Evolutionary conservation across 106 monocot genomes (phyloP), one percentile per base, ranked within the genome.

Genomic region (Acanthochlamys bracteata): DNA sequence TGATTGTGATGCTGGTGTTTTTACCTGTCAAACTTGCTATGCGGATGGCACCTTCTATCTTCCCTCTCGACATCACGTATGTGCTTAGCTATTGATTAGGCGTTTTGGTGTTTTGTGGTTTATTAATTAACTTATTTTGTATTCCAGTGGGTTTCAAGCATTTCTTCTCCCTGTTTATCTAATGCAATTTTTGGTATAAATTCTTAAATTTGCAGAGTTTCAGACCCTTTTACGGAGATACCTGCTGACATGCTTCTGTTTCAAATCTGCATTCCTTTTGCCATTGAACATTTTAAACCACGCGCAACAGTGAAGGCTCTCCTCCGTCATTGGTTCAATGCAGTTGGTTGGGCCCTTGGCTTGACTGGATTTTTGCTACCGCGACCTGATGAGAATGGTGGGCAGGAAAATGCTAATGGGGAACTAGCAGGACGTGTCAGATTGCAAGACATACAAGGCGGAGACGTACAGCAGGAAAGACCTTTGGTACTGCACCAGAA

Each of bases 211-310:
- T 59, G 69, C 83, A 98, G 98, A 63, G 80, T 98, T 25, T 88
- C 85, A 55, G 98, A 98, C 57, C 98, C 98, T 51, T 89, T 98
- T 46, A 98, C 88, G 11, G 98, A 98, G 76, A 88, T 98, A 42
- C 91, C 98, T 72, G 83, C 86, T 0, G 91, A 98, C 70, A 86
- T 98, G 61, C 85, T 98, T 55, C 68, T 98, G 59, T 91, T 98
- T 59, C 98, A 98, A 81, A 98, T 98, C 23, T 98, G 98, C 27
- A 85, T 98, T 40, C 98, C 98, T 26, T 98, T 88, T 82, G 98
- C 92, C 39, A 86, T 98, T 58, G 88, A 98, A 59, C 98, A 98
- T 77, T 92, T 98, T 49, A 88, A 89, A 68, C 98, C 88, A 61
- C 82, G 92, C 33, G 75, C 82, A 24, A 89, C 98, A 20, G 78